Conservation (phyloP, 345 rosid genomes). For the Psidium friedrichsthalianum region DNA sequence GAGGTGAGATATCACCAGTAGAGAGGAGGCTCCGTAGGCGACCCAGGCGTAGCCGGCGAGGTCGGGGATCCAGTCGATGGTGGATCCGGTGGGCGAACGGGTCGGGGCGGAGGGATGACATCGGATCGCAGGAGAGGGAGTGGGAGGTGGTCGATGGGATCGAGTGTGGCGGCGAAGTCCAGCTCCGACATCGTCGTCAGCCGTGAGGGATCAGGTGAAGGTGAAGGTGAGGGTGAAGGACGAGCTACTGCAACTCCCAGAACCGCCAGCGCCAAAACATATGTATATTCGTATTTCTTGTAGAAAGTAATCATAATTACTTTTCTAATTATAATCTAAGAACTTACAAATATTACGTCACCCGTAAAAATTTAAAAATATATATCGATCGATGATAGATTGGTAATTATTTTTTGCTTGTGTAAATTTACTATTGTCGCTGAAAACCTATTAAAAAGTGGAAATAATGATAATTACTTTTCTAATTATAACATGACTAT, state of each 20-base stretch:
- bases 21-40: slow-evolving; percentile 87
- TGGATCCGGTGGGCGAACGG: slow-evolving; percentile 31
- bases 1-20: slow-evolving; percentile 74
- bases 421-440: neutral
- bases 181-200: slow-evolving; percentile 6
- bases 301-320: neutral
- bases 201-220: neutral
- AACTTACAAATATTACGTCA: neutral
- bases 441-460: neutral
- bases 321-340: neutral
- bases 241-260: neutral
- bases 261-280: neutral
- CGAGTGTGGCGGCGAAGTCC: slow-evolving; percentile 6
- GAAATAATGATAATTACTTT: neutral
- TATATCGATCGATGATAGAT: neutral
- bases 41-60: slow-evolving; percentile 86
- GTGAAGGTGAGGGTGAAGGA: neutral
- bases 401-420: neutral
- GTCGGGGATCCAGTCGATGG: slow-evolving; percentile 84
- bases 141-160: slow-evolving; percentile 47
- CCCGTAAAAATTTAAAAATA: neutral
- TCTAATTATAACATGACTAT: neutral
- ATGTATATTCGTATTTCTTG: neutral
- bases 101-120: slow-evolving; percentile 54
- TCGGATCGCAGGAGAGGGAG: slow-evolving; percentile 55